Conservation (phyloP, 441 rosid genomes). For the Adansonia rubrostipa region DNA sequence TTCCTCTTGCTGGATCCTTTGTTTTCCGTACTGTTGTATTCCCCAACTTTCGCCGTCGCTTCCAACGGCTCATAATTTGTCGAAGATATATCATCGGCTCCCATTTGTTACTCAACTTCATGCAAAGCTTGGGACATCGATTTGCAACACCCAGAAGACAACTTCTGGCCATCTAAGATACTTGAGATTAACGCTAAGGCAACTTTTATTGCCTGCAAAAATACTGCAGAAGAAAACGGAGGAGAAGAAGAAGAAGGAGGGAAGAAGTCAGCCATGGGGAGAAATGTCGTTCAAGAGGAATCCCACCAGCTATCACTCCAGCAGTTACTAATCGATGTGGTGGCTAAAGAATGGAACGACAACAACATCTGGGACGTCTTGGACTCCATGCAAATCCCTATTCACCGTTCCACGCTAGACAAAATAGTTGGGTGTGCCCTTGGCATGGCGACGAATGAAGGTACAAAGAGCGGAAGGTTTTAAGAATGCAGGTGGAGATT, state of each 20-base stretch:
- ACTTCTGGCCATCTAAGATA: slow-evolving; percentile 4
- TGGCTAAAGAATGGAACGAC: neutral
- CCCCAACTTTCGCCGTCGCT: neutral
- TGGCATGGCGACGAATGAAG: neutral
- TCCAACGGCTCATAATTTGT: neutral
- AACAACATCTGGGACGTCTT: slow-evolving; percentile 17
- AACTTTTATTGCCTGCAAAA: neutral
- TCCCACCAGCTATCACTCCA: neutral
- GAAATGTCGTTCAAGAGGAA: neutral
- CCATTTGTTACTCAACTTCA: neutral
- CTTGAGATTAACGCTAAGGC: slow-evolving; percentile 12
- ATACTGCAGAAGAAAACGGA: neutral
- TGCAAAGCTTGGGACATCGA: slow-evolving; percentile 6
- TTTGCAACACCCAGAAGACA: slow-evolving; percentile 1
- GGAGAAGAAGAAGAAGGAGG: neutral
- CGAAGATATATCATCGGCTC: neutral
- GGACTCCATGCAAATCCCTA: slow-evolving; percentile 22
- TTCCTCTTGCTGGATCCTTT: neutral
- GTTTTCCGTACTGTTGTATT: neutral
- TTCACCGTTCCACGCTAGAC: neutral
- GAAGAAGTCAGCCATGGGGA: neutral
- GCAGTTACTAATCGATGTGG: neutral
- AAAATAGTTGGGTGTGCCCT: neutral
- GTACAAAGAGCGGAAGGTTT: neutral
- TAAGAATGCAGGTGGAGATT: slow-evolving; percentile 17